phyloP scores from a whole-genome alignment of 225 moss, liverwort and hornwort genomes.

The Polytrichum formosum region DNA sequence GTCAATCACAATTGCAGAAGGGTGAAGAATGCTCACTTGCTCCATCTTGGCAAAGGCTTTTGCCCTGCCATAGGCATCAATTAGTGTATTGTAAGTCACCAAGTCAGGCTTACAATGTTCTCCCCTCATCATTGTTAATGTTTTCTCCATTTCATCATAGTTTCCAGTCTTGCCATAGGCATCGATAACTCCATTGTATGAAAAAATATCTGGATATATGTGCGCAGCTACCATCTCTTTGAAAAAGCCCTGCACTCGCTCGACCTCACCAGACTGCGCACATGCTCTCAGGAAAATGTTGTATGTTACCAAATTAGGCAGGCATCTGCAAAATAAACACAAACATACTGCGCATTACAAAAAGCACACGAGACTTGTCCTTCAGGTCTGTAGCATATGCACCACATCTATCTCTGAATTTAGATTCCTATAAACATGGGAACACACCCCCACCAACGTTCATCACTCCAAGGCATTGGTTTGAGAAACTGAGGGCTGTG shows the following conservation, averaged over 20 bases:
- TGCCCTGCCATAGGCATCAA: constrained; percentile 82
- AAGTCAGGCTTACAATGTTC: constrained; percentile 68
- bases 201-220: constrained; percentile 61
- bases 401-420: too few relatives aligned
- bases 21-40: constrained; percentile 39
- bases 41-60: constrained; percentile 85
- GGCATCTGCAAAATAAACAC: constrained; percentile 39
- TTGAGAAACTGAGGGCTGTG: background rate
- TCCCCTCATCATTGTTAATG: constrained; percentile 62
- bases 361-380: too few relatives aligned
- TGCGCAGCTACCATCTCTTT: constrained; percentile 52
- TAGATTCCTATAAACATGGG: too few relatives aligned
- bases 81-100: constrained; percentile 77
- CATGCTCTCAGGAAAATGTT: constrained; percentile 87
- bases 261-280: constrained; percentile 62
- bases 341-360: background rate
- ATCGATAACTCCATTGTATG: constrained; percentile 81
- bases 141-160: constrained; percentile 70
- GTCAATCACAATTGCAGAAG: too few relatives aligned
- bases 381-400: too few relatives aligned
- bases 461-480: background rate
- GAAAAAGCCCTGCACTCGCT: constrained; percentile 52
- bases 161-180: constrained; percentile 78
- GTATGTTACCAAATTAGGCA: constrained; percentile 89
- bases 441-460: too few relatives aligned